Conservation (phyloP, 208 protist species). For the Vickermania ingenoplastis region DNA sequence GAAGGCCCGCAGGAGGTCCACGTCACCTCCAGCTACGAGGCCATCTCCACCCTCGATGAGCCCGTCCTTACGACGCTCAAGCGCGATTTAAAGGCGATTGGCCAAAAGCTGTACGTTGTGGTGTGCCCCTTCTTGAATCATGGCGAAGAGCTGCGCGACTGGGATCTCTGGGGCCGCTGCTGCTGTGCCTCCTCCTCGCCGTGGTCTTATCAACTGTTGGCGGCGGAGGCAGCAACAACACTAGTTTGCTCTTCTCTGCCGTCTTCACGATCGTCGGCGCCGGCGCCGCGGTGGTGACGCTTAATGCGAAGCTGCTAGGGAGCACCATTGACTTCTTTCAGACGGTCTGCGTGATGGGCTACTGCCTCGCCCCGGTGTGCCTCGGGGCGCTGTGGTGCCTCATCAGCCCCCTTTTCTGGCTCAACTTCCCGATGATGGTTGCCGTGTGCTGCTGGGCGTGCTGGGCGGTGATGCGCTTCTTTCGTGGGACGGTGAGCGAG, state of each 20-base stretch:
- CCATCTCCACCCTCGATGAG: conserved; percentile 59
- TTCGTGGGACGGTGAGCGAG: conserved; percentile 39
- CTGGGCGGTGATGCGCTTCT: conserved; percentile 87
- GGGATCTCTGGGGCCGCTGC: conserved; percentile 91
- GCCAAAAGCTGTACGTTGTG: conserved; percentile 57
- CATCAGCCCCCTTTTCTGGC: conserved; percentile 17
- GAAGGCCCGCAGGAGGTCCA: conserved; percentile 22
- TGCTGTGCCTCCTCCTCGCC: conserved; percentile 84
- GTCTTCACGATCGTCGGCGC: conserved; percentile 88
- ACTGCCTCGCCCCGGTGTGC: conserved; percentile 85
- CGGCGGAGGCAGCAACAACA: too few species aligned
- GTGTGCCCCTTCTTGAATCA: conserved; percentile 37
- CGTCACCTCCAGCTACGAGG: conserved; percentile 20
- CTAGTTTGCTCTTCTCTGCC: conserved; percentile 77
- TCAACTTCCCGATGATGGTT: conserved; percentile 48
- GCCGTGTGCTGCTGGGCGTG: conserved; percentile 69
- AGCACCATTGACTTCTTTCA: conserved; percentile 91
- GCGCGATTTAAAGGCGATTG: conserved; percentile 63
- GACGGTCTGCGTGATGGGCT: conserved; percentile 91
- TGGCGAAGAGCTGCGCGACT: conserved; percentile 46
- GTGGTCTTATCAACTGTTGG: conserved; percentile 36
- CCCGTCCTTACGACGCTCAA: conserved; percentile 43
- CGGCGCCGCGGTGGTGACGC: conserved; percentile 76
- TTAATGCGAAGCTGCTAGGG: conserved; percentile 90
- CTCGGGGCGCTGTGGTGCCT: conserved; percentile 39